phyloP scores from a whole-genome alignment of 495 filamentous ascomycete genomes.

The Tetracladium marchalianum region DNA sequence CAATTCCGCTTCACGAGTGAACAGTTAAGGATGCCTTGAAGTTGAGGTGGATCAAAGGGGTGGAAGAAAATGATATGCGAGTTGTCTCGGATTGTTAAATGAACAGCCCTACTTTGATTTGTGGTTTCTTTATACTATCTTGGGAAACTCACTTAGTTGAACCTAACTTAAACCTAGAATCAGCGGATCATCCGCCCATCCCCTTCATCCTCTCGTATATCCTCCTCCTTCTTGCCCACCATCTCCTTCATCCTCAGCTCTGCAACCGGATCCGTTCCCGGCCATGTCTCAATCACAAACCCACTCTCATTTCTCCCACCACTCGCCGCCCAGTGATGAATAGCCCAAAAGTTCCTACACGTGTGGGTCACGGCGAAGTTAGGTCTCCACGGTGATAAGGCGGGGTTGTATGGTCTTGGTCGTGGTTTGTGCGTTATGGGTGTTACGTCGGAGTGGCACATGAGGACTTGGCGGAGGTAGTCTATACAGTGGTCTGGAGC shows the following conservation, averaged over 20 bases:
- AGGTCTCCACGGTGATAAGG: not conserved
- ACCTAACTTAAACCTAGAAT: no score
- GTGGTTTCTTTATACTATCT: no score
- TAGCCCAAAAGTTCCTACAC: not conserved
- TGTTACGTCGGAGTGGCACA: not conserved
- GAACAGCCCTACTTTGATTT: no score
- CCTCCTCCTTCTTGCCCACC: no score
- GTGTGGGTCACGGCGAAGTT: not conserved
- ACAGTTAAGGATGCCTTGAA: no score
- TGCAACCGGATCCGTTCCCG: not conserved
- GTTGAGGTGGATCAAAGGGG: no score
- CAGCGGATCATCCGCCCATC: no score
- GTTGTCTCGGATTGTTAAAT: no score
- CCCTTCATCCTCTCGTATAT: no score
- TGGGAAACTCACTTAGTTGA: no score
- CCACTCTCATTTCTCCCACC: not conserved
- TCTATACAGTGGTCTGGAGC: not conserved
- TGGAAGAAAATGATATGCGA: no score
- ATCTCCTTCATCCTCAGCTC: not conserved
- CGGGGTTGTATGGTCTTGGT: not conserved
- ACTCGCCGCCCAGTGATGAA: not conserved
- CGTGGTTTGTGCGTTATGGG: not conserved
- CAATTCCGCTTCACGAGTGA: no score
- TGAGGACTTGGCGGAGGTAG: not conserved
- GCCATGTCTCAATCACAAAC: not conserved